Conservation (phyloP, 1,284 basidiomycete species). For the Irpex rosettiformis region DNA sequence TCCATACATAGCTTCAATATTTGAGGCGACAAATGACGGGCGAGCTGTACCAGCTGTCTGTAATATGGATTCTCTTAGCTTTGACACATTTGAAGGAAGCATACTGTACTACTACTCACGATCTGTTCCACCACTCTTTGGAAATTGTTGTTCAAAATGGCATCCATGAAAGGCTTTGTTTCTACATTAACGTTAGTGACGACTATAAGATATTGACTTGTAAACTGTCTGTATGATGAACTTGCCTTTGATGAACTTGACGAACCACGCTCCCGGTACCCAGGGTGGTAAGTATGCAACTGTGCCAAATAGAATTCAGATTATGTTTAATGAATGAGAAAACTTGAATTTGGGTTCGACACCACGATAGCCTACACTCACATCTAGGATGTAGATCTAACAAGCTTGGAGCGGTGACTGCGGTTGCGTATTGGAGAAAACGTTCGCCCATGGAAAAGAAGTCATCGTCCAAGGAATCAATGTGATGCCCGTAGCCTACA, state of each 20-base stretch:
- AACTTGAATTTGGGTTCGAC: too few species aligned
- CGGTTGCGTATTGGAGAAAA: not conserved
- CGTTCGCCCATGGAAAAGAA: not conserved
- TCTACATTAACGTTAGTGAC: too few species aligned
- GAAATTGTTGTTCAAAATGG: not conserved
- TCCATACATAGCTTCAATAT: not conserved
- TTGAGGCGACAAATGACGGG: not conserved
- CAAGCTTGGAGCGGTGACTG: not conserved
- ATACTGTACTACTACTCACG: not conserved
- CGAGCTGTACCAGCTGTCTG: conserved; percentile 3
- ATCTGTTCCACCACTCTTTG: not conserved
- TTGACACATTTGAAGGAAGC: too few species aligned
- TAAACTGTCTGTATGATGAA: too few species aligned
- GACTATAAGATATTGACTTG: too few species aligned
- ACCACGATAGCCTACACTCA: not conserved
- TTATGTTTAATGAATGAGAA: too few species aligned
- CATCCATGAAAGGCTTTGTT: not conserved
- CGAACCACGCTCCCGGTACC: not conserved
- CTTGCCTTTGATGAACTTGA: not conserved
- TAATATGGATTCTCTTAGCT: not conserved
- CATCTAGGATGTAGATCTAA: not conserved
- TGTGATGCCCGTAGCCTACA: not conserved
- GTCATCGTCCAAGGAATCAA: not conserved
- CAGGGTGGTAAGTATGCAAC: not conserved
- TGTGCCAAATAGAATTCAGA: not conserved